Base-by-base conservation (phyloP, 441 rosid genomes). In the Gossypium trilobum region DNA sequence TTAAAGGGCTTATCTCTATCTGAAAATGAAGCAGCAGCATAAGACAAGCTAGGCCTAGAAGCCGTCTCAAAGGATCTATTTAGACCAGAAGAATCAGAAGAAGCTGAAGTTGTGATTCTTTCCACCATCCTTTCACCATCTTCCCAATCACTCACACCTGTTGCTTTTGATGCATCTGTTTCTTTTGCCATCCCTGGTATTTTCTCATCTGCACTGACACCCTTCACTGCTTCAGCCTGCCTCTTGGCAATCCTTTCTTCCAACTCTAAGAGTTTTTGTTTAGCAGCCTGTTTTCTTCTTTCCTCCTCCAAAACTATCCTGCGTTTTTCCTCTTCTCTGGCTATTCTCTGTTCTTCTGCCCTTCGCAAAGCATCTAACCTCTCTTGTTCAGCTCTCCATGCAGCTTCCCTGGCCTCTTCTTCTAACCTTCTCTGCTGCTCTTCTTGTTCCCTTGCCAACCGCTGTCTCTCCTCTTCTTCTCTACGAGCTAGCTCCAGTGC, bases 271-370 rank as follows among this genome's bases (percentile, higher is more conserved):
- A 94, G 97, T 82, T 92, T 94, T 76, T 88, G 94, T 78, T 89
- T 90, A 20, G 99, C 97, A 80, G 96, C 97, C 69, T 89, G 96
- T 78, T 89, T 90, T 80, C 99, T 87, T 83, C 99, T 89, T 80
- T 94, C 97, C 78, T 92, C 97, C 83, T 94, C 99, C 87, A 92
- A 78, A 68, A 82, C 23, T 64, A 87, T 78, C 85, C 87, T 89
- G 11, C 22, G 85, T 72, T 85, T 94, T 86, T 90, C 99, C 82
- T 94, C 99, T 80, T 94, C 99, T 80, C 93, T 92, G 46, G 86
- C 91, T 78, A 88, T 82, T 77, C 94, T 88, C 80, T 83, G 88
- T 76, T 92, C 95, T 74, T 94, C 97, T 68, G 82, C 95, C 86
- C 81, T 90, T 67, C 75, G 85, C 14, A 87, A 73, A 72, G 89